phyloP scores from a whole-genome alignment of 176 grass and related monocot species.

The Puccinellia tenuiflora region DNA sequence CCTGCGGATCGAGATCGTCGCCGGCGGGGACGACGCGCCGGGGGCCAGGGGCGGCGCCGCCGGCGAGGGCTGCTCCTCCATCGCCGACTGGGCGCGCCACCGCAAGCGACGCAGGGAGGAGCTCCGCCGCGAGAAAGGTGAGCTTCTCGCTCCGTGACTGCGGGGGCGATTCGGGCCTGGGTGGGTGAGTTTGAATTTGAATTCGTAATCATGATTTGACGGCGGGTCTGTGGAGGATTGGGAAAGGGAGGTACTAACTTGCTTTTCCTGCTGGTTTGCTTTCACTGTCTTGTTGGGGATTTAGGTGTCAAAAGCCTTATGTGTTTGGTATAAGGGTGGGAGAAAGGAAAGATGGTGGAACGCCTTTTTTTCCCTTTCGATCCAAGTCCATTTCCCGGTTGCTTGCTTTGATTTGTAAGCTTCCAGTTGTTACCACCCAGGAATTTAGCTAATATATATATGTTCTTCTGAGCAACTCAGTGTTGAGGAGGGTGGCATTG shows the following conservation, averaged over 20 bases:
- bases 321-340: not conserved
- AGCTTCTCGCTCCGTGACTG: not conserved
- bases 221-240: not conserved
- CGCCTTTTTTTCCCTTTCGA: not conserved
- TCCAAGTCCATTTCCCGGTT: not conserved
- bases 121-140: constrained; percentile 67
- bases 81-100: constrained; percentile 71
- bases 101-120: constrained; percentile 66
- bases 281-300: constrained; percentile 21
- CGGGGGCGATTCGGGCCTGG: not conserved
- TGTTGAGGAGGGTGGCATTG: not conserved
- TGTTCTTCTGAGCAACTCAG: not conserved
- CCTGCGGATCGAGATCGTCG: constrained; percentile 81
- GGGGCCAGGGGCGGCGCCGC: constrained; percentile 33
- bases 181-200: not conserved
- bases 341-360: not conserved
- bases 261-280: constrained; percentile 9
- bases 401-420: not conserved
- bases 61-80: constrained; percentile 44
- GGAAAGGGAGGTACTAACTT: not conserved
- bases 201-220: not conserved
- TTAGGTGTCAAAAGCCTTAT: constrained; percentile 25
- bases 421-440: not conserved
- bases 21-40: constrained; percentile 48
- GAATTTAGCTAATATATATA: not conserved